phyloP scores from a whole-genome alignment of 192 early-diverging fungal genomes.

The Umbelopsis sp. region DNA sequence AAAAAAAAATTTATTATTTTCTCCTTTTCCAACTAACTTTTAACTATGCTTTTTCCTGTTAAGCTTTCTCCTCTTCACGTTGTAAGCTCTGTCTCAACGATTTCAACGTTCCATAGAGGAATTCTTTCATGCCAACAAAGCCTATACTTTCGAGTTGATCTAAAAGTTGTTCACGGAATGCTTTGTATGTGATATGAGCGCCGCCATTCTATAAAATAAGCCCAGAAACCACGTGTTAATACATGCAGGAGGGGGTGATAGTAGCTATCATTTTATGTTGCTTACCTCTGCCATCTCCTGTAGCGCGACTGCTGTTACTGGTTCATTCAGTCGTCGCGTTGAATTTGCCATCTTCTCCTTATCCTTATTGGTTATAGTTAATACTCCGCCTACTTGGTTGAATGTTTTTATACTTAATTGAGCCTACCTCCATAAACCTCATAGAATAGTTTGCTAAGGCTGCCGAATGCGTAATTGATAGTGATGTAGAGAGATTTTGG shows the following conservation, averaged over 20 bases:
- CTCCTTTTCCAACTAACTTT: background rate
- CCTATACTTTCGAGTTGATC: slow-evolving; percentile 37
- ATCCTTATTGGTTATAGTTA: slow-evolving; percentile 3
- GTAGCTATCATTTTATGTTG: too few species aligned
- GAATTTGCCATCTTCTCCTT: slow-evolving; percentile 13
- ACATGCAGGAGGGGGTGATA: background rate
- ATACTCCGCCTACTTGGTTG: background rate
- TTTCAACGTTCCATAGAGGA: slow-evolving; percentile 28
- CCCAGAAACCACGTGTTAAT: background rate
- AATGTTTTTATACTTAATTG: background rate
- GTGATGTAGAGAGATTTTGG: background rate
- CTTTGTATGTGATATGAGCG: slow-evolving; percentile 32
- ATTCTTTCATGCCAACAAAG: slow-evolving; percentile 37
- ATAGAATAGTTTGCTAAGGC: slow-evolving; percentile 42
- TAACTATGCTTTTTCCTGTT: background rate
- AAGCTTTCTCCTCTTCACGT: slow-evolving; percentile 23
- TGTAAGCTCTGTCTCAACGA: slow-evolving; percentile 28
- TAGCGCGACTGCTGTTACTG: slow-evolving; percentile 16
- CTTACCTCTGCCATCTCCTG: slow-evolving; percentile 13
- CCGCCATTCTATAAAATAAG: slow-evolving; percentile 30
- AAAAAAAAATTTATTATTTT: background rate
- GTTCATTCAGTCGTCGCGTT: background rate
- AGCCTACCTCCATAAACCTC: slow-evolving; percentile 38
- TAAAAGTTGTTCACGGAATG: slow-evolving; percentile 43
- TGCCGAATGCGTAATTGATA: slow-evolving; percentile 44